Base-by-base conservation (phyloP, 164 flowering plant genomes). In the Chloranthus sessilifolius region DNA sequence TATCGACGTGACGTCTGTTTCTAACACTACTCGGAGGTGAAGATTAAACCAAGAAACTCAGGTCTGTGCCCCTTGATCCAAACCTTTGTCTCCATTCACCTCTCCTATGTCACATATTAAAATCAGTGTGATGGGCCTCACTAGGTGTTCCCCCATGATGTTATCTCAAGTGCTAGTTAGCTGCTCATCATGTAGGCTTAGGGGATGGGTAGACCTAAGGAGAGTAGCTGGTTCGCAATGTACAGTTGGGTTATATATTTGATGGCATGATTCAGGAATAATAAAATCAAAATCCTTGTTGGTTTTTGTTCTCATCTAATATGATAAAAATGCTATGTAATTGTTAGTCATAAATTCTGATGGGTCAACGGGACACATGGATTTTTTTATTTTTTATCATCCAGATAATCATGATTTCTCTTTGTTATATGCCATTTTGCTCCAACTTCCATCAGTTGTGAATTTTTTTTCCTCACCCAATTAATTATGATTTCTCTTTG, bases 181-280 rank as follows among this genome's bases (percentile, higher is more conserved):
- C 11, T 14, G 8, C 9, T 6, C 3, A 2, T 51, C 10, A 15
- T 22, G 26, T 10, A 25, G 25, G 23, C 22, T 31, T 1, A 5
- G 20, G 33, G 31, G 31, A 24, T 5, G 23, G 44, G 44, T 15
- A 35, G 33, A n/a, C n/a, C n/a, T n/a, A n/a, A 38, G 8, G 44
- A 33, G 11, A 51, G 15, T 3, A 27, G 27, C 22, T 24, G 24
- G 43, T 15, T 38, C 25, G n/a, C 34, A 51, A 38, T 51, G 55
- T 51, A 51, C 43, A 37, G 44, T 35, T 23, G 41, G 3, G 21
- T 33, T 12, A 24, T 51, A 38, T 36, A 36, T 51, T 25, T 51
- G 42, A 51, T 51, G n/a, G n/a, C n/a, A n/a, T n/a, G n/a, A n/a
- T 33, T 20, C 27, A 24, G 25, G 48, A 43, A 25, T 44, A 44